phyloP scores from a whole-genome alignment of 1,284 basidiomycete species.

The Trichosporon coremiiforme region DNA sequence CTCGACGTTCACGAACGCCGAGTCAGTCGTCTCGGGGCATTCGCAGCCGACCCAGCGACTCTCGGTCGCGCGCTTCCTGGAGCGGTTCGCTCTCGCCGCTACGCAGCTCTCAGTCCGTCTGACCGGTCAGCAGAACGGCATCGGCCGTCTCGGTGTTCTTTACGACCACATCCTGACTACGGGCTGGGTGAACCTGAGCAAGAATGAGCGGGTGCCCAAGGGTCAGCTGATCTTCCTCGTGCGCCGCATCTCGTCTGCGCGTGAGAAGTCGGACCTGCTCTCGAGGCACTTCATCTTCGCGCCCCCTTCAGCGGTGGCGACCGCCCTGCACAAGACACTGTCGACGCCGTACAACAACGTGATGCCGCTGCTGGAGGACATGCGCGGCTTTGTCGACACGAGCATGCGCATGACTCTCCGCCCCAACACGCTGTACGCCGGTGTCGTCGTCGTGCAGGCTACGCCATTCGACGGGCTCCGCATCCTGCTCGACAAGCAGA shows the following conservation, averaged over 20 bases:
- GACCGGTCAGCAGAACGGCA: constrained; percentile 49
- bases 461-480: constrained; percentile 58
- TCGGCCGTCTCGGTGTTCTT: constrained; percentile 54
- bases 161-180: constrained; percentile 59
- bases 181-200: constrained; percentile 53
- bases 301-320: constrained; percentile 53
- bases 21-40: constrained; percentile 19
- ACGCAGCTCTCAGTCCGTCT: constrained; percentile 47
- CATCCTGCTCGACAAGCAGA: constrained; percentile 52
- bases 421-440: constrained; percentile 55
- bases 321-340: constrained; percentile 54
- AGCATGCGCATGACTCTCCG: constrained; percentile 47
- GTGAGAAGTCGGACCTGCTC: constrained; percentile 54
- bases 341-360: constrained; percentile 55
- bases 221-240: constrained; percentile 58
- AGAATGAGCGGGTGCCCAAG: constrained; percentile 55
- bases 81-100: constrained; percentile 50
- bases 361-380: constrained; percentile 54
- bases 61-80: constrained; percentile 52
- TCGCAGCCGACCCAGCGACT: constrained; percentile 25
- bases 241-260: constrained; percentile 50
- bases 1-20: constrained; percentile 22
- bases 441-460: constrained; percentile 56
- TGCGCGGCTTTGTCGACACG: constrained; percentile 51
- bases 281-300: constrained; percentile 57